These are phyloP conservation scores for Fonsecaea monophora DNA, from an alignment of 2,329 filamentous ascomycete species.

Conservation along the genomic window DNA sequence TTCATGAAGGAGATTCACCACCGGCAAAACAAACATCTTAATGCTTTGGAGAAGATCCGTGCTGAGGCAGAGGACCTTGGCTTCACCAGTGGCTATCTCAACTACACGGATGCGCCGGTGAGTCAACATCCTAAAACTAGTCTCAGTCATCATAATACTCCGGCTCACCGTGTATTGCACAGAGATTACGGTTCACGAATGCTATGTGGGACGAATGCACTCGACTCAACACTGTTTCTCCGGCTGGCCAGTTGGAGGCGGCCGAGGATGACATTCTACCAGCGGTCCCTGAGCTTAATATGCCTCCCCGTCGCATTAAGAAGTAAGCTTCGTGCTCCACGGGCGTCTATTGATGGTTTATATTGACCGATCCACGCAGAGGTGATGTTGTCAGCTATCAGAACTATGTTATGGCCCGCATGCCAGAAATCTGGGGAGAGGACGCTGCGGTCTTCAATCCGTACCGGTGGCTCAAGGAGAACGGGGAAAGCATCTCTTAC, in stretches of 20 bases:
- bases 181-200: conserved; percentile 29
- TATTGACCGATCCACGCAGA: conserved; percentile 8
- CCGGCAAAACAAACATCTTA: conserved; percentile 26
- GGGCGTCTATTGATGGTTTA: neutral
- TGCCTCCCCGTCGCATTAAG: conserved; percentile 29
- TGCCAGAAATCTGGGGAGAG: conserved; percentile 30
- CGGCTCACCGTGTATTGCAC: neutral
- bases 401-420: conserved; percentile 30
- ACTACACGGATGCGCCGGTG: conserved; percentile 26
- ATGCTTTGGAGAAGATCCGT: conserved; percentile 27
- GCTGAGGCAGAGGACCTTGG: conserved; percentile 24
- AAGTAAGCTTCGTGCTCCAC: conserved; percentile 12
- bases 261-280: conserved; percentile 30
- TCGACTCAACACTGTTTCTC: conserved; percentile 31
- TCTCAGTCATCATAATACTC: neutral
- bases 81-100: conserved; percentile 22
- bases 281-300: conserved; percentile 27
- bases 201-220: conserved; percentile 32
- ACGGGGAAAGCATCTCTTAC: conserved; percentile 27
- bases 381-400: conserved; percentile 32
- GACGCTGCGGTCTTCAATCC: conserved; percentile 31
- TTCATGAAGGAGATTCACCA: conserved; percentile 31
- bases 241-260: conserved; percentile 30
- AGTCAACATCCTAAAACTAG: neutral
- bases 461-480: conserved; percentile 28